Base-by-base conservation (phyloP, 371 early-diverging fungal genomes). In the Apophysomyces trapeziformis region DNA sequence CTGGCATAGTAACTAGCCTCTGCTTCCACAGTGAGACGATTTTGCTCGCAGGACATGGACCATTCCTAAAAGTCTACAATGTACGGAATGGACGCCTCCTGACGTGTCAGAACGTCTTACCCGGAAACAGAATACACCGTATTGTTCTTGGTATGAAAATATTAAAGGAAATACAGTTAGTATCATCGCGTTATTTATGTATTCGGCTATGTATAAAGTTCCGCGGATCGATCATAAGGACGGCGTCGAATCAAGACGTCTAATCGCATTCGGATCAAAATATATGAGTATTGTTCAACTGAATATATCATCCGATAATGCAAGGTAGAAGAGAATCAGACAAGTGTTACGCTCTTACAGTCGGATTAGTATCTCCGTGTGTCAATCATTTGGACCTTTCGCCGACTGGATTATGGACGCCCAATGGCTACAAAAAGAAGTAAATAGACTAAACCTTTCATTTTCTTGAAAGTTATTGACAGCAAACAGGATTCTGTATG, bases 351-450 rank as follows among this genome's bases (percentile, higher is more conserved):
- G 45, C 7, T 13, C 37, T 36, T 16, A 9, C 2, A 67, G n/a
- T 63, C 60, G 64, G 65, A 68, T 57, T 46, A 67, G 16, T 46
- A 64, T 66, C 16, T 54, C 41, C 11, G 38, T 67, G 2, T 56
- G 59, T 38, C 54, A 68, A 38, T 26, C 70, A 0, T 66, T 69
- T 63, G 71, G 72, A 18, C 83, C 78, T 16, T 76, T 86, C 58
- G 68, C 72, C 0, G 90, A 90, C 67, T 91, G 93, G 92, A 89
- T 91, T 68, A 82, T 87, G 71, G 90, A 90, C 60, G 86, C 79
- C 2, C 87, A 87, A 46, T 91, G 90, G 92, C 68, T 90, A 7
- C 70, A 75, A 61, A 70, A 64, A 57, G 69, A 61, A 2, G 68
- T 18, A 12, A 41, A 26, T 37, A 14, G 35, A 9, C 8, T 2